These are phyloP conservation scores for Heliamphora pulchella DNA, from an alignment of 179 eudicot species.

Conservation along the genomic window DNA sequence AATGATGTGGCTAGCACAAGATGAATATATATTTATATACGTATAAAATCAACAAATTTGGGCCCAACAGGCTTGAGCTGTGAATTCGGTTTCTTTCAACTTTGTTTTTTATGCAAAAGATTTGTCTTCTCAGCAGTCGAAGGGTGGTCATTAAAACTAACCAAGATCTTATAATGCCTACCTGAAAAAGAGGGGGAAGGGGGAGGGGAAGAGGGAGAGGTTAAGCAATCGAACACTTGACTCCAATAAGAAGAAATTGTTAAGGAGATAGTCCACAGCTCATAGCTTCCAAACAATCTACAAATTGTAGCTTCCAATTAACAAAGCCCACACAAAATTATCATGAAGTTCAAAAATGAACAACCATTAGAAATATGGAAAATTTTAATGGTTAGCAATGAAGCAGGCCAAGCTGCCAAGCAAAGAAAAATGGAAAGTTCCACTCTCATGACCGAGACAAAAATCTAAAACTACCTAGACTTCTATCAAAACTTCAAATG, in stretches of 20 bases:
- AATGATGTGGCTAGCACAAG: constrained; percentile 1
- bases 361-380: neutral
- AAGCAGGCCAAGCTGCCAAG: neutral
- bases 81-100: neutral
- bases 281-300: neutral
- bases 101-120: neutral
- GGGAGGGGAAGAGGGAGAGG: too few relatives aligned
- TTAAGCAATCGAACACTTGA: neutral
- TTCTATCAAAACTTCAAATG: neutral
- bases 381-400: neutral
- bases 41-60: neutral
- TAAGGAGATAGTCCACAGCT: neutral
- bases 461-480: neutral
- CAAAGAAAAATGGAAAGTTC: too few relatives aligned
- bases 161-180: neutral
- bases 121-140: too few relatives aligned
- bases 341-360: too few relatives aligned
- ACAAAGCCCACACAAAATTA: neutral
- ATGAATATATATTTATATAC: neutral
- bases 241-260: neutral
- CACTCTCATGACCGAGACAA: too few relatives aligned
- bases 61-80: neutral
- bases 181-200: too few relatives aligned
- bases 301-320: neutral
- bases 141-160: neutral